A percentile compares a stretch with the other conserved stretches of the same genome.
phyloP scores from a whole-genome alignment of 805 yeast genomes.

The Saccharomycopsis schoenii region DNA sequence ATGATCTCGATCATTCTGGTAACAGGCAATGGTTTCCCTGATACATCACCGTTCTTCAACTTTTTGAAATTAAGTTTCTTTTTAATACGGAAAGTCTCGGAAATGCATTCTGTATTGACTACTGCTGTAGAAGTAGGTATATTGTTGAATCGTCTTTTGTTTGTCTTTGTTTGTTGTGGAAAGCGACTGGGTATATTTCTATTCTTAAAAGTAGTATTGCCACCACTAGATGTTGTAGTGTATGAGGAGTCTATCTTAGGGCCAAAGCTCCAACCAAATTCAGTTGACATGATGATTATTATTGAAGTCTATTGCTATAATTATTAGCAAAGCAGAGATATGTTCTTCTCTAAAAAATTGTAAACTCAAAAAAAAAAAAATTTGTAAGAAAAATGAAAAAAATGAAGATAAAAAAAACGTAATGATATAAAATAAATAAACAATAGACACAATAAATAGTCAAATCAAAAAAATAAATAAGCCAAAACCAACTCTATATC shows the following conservation, averaged over 20 bases:
- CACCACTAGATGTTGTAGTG: not conserved
- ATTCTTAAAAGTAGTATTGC: not conserved
- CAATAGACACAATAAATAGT: not conserved
- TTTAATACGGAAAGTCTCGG: not conserved
- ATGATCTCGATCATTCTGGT: conserved; percentile 58
- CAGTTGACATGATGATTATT: not conserved
- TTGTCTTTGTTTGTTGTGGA: not conserved
- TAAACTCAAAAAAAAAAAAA: not conserved
- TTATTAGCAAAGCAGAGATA: too few species aligned
- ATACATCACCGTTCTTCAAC: conserved; percentile 22
- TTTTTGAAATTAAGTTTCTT: not conserved
- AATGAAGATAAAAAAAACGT: not conserved
- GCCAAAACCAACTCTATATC: not conserved
- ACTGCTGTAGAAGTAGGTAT: not conserved
- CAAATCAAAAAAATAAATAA: not conserved
- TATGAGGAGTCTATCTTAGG: not conserved
- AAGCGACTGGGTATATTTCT: not conserved
- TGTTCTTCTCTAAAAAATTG: too few species aligned
- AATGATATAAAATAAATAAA: not conserved
- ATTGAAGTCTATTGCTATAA: not conserved
- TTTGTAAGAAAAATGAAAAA: not conserved
- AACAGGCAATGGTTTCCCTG: conserved; percentile 54
- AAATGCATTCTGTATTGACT: not conserved
- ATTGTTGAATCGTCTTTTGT: not conserved
- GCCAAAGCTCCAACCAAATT: conserved; percentile 1